Base-by-base conservation (phyloP, 2,329 filamentous ascomycete genomes). In the Apiospora malaysiana region DNA sequence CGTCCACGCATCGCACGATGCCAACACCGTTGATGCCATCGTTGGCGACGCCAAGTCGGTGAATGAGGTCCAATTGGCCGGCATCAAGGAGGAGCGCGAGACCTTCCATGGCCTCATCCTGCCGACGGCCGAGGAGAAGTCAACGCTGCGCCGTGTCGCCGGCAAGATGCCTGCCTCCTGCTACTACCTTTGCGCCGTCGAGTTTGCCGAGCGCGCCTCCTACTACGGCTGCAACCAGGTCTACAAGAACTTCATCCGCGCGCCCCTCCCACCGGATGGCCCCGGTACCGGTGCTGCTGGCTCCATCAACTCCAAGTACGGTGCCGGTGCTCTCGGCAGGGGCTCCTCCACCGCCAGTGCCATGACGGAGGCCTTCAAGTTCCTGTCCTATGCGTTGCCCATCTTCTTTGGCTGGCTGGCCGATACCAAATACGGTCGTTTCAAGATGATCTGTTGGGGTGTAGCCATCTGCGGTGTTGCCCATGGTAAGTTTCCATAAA, bases 221-320 rank as follows among this genome's bases (percentile, higher is more conserved):
- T 88, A 86, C 78, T 87, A 86, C 73, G 85, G 85, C 51, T 83
- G 82, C n/a, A 79, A 82, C 69, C 27, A 21, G 7, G 69, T 70
- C n/a, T 69, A 56, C 77, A 83, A 83, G 72, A 92, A 92, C 77
- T 92, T 87, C 75, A 85, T 92, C 76, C 87, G 91, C 74, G 86
- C 86, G 18, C 85, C 87, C 5, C 78, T 92, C 2, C 90, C 90
- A 0, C 72, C 78, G 1, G 85, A 83, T n/a, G 84, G 84, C 56
- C 84, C 85, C 71, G 84, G 85, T 56, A 83, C 77, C 40, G 85
- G 85, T 59, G 83, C 85, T 46, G 32, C 67, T 0, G 42, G 43
- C 18, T 46, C 43, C 2, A 83, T 83, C 0, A 74, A 74, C 10
- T 77, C 76, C 4, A 72, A 79, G 21, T 75, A 75, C 51, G 83